These are phyloP conservation scores for Syzygium aqueum DNA, from an alignment of 345 rosid genomes.

Conservation along the genomic window DNA sequence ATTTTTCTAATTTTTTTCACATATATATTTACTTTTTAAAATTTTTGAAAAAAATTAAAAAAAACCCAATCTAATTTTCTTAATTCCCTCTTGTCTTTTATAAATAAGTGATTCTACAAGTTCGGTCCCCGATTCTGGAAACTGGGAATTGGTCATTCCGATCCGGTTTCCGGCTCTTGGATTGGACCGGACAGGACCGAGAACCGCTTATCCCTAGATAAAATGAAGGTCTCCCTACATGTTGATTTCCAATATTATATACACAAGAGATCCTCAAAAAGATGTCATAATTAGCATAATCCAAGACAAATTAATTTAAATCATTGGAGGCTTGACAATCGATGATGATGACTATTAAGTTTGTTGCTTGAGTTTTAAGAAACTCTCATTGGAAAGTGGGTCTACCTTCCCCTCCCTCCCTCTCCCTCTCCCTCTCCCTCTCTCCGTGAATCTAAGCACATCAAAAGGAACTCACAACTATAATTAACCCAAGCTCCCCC, in stretches of 20 bases:
- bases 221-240: neutral
- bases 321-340: conserved; percentile 4
- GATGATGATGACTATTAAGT: neutral
- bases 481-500: conserved; percentile 3
- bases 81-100: too few relatives aligned
- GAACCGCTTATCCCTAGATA: neutral
- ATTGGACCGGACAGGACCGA: accelerated
- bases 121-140: too few relatives aligned
- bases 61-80: too few relatives aligned
- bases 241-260: neutral
- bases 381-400: conserved; percentile 33
- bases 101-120: too few relatives aligned
- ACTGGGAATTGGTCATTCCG: too few relatives aligned
- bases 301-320: neutral
- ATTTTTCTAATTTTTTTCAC: too few relatives aligned
- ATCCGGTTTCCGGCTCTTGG: too few relatives aligned
- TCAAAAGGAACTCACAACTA: conserved; percentile 15
- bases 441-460: conserved; percentile 13
- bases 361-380: conserved; percentile 47
- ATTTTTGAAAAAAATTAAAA: too few relatives aligned
- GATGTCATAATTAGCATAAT: neutral
- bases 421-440: neutral
- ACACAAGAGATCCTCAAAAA: neutral
- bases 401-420: conserved; percentile 8
- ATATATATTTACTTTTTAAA: too few relatives aligned